Conservation (phyloP, 1,139 yeast genomes). For the Scheffersomyces lignicola region DNA sequence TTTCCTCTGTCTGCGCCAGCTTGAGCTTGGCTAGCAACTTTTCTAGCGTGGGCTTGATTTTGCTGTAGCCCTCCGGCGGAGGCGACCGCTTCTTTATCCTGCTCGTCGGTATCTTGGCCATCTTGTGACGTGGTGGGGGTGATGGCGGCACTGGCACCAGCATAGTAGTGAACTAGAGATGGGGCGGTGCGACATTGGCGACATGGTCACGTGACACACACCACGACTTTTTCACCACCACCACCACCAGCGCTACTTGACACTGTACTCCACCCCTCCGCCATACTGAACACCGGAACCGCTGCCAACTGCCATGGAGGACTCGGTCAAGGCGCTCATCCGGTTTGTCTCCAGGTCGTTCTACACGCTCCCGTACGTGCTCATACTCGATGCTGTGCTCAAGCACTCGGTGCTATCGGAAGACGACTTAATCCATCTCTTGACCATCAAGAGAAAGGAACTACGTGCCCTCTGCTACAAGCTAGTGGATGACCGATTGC, state of each 20-base stretch:
- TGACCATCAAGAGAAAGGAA: constrained; percentile 86
- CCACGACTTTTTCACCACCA: too few species aligned
- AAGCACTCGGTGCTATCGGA: constrained; percentile 92
- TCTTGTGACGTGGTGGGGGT: too few species aligned
- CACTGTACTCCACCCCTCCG: too few species aligned
- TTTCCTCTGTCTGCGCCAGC: constrained; percentile 47
- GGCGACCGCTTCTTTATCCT: constrained; percentile 42
- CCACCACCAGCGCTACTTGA: too few species aligned
- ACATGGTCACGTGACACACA: too few species aligned
- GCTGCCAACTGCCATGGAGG: constrained; percentile 33
- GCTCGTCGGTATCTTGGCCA: constrained; percentile 40
- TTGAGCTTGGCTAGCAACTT: constrained; percentile 63
- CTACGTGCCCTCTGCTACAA: constrained; percentile 79
- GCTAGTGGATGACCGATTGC: constrained; percentile 77
- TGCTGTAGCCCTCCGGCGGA: constrained; percentile 77
- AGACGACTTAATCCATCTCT: constrained; percentile 79
- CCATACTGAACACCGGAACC: too few species aligned
- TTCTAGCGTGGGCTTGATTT: constrained; percentile 67
- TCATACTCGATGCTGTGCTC: constrained; percentile 85
- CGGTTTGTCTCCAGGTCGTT: constrained; percentile 81
- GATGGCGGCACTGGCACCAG: too few species aligned
- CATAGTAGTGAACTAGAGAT: too few species aligned
- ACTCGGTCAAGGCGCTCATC: constrained; percentile 40
- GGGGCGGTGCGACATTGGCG: too few species aligned
- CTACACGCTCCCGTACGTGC: constrained; percentile 79